Base-by-base conservation (phyloP, 2,329 filamentous ascomycete species). In the Periconia digitata region DNA sequence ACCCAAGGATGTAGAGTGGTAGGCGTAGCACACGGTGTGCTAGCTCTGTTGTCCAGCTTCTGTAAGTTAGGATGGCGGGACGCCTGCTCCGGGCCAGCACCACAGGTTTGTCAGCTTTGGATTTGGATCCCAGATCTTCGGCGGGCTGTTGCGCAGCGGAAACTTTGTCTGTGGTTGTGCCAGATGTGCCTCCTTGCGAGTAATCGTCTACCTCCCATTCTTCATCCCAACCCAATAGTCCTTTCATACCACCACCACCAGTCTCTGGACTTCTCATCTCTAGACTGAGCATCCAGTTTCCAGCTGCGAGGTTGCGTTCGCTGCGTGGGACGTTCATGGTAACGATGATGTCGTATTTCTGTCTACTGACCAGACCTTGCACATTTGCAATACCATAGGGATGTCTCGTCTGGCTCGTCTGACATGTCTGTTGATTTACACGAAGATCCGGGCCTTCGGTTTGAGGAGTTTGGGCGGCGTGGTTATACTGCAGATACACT, bases 251-350 rank as follows among this genome's bases (percentile, higher is more conserved):
- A 2, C 43, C 44, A 2, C 49, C 53, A 0, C 48, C 40, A 2
- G 44, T 45, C 2, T 47, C 42, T 0, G 65, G 62, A 0, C 62
- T 71, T 42, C 89, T 79, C 43, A 96, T 81, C 51, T 84, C 81
- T 15, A 96, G 75, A 40, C 89, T 86, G 16, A 97, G 76, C 94
- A 99, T 99, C 77, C 96, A 97, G 74, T 97, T 97, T 22, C 94
- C 94, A 13, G 82, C 81, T 2, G 81, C 81, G 18, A 88, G 73
- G 63, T 99, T 99, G 1, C 79, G 72, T 0, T 84, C 85, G 2
- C 90, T 94, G 35, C 86, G 85, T 16, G 94, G 94, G 54, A 99
- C 78, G 3, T 82, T 80, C 24, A 99, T 78, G 18, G 83, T 78
- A 1, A 97, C 78, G 5, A 82, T 79, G 36, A 99, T 81, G 69